These are phyloP conservation scores for Umbelopsis ramanniana DNA, from an alignment of 192 early-diverging fungal genomes.

Conservation along the genomic window DNA sequence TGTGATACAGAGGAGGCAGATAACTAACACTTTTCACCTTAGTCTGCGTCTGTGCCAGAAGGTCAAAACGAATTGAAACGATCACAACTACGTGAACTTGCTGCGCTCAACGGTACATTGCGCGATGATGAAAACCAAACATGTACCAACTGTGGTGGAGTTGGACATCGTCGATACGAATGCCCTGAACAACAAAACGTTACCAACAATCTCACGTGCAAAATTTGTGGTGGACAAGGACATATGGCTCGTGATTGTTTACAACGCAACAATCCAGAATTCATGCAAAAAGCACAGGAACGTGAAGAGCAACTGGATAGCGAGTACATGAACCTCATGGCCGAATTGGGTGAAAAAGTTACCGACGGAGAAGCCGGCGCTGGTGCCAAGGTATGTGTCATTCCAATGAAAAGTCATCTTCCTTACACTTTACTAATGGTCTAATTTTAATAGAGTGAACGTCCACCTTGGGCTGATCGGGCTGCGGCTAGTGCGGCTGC, in stretches of 20 bases:
- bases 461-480: conserved; percentile 42
- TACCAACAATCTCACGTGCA: conserved; percentile 84
- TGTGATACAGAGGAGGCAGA: not conserved
- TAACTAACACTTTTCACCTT: not conserved
- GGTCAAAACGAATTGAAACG: conserved; percentile 95
- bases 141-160: conserved; percentile 91
- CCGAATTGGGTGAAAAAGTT: conserved; percentile 81
- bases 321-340: conserved; percentile 94
- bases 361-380: conserved; percentile 31
- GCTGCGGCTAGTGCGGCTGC: conserved; percentile 27
- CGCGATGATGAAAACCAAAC: conserved; percentile 94
- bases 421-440: conserved; percentile 7
- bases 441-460: not conserved
- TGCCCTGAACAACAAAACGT: conserved; percentile 90
- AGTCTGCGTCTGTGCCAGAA: conserved; percentile 89
- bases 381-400: not conserved
- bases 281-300: conserved; percentile 70
- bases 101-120: conserved; percentile 94
- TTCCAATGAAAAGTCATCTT: not conserved
- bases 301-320: conserved; percentile 86
- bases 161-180: conserved; percentile 90
- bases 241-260: conserved; percentile 95
- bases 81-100: conserved; percentile 92
- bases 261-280: conserved; percentile 83
- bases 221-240: conserved; percentile 87